Conservation (phyloP, 106 monocot genomes). For the Triglochin maritima region DNA sequence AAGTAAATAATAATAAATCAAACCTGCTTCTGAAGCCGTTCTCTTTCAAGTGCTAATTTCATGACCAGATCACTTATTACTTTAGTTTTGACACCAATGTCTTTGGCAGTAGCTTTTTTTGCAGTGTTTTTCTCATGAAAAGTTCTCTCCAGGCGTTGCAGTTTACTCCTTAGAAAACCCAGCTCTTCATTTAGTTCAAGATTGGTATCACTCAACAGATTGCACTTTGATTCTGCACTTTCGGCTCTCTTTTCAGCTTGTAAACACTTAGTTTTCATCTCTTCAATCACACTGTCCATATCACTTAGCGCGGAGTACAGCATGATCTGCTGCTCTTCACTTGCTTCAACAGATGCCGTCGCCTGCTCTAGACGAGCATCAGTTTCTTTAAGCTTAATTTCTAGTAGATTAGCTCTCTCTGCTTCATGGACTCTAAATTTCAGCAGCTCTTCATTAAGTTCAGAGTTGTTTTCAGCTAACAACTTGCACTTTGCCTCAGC, state of each 20-base stretch:
- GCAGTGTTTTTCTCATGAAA: constrained; percentile 44
- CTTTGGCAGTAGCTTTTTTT: constrained; percentile 46
- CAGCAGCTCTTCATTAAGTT: constrained; percentile 46
- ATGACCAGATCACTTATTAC: constrained; percentile 47
- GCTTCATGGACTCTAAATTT: constrained; percentile 28
- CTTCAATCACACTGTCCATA: constrained; percentile 74
- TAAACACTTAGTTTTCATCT: constrained; percentile 61
- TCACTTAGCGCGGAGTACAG: constrained; percentile 48
- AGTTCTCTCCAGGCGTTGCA: constrained; percentile 47
- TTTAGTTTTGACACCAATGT: constrained; percentile 65
- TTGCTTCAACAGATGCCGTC: constrained; percentile 58
- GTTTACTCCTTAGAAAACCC: constrained; percentile 40
- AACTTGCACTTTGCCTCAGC: constrained; percentile 39
- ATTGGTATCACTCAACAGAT: constrained; percentile 64
- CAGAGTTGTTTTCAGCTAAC: constrained; percentile 33
- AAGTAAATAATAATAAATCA: background rate
- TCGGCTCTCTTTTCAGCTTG: constrained; percentile 76
- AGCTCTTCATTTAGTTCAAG: constrained; percentile 73
- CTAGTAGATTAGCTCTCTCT: constrained; percentile 35
- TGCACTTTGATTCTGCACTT: constrained; percentile 60
- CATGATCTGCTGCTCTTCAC: constrained; percentile 46
- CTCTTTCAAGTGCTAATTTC: constrained; percentile 66
- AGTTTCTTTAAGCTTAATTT: constrained; percentile 63
- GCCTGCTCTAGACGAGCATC: constrained; percentile 68
- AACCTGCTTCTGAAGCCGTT: constrained; percentile 67